Evolutionary conservation across 768 basidiomycete species (phyloP).

Genomic region (Tephrocybe sp.): DNA sequence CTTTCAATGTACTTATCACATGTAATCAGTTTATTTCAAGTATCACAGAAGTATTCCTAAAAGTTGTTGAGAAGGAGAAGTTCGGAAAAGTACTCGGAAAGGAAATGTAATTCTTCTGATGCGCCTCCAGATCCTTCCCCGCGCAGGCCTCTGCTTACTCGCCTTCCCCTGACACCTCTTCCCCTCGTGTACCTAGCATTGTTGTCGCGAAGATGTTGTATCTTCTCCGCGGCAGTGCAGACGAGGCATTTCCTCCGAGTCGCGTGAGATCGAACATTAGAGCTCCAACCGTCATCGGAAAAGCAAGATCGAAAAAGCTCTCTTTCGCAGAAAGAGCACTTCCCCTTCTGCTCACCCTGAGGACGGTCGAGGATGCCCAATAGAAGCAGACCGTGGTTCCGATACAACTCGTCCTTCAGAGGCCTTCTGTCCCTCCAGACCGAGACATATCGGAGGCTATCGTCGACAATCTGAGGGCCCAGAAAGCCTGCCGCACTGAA

Average conservation of each 20-base stretch:
- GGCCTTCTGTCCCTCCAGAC: constrained; percentile 7
- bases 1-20: no score
- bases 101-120: no score
- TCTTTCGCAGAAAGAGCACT: not conserved
- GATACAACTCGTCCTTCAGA: not conserved
- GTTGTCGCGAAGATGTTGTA: not conserved
- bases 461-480: not conserved
- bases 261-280: no score
- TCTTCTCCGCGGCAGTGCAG: not conserved
- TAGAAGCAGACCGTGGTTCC: constrained; percentile 2
- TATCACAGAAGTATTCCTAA: no score
- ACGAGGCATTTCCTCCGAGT: not conserved
- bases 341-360: not conserved
- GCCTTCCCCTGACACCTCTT: not conserved
- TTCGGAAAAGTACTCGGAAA: no score
- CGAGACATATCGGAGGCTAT: constrained; percentile 6
- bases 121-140: no score
- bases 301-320: not conserved
- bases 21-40: no score
- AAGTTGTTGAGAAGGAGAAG: no score
- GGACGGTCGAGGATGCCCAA: constrained; percentile 1
- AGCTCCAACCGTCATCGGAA: not conserved
- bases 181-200: not conserved
- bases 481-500: constrained; percentile 2
- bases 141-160: no score